These are phyloP conservation scores for Albugo laibachii DNA, from an alignment of 352 stramenopile genomes.

Conservation along the genomic window DNA sequence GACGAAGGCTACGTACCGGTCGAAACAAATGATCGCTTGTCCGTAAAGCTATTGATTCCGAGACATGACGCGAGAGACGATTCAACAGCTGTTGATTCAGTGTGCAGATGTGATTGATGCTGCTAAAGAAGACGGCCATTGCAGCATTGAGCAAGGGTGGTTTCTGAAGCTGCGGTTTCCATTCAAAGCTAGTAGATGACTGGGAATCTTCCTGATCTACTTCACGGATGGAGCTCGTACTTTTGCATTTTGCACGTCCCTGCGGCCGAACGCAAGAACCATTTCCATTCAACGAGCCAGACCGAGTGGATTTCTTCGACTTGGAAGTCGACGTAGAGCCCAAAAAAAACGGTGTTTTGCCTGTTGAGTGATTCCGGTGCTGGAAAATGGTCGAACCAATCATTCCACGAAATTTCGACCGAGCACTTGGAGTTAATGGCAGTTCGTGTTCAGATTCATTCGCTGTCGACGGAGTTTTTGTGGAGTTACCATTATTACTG, in stretches of 20 bases:
- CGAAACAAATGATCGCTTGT: background rate
- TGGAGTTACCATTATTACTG: too few relatives aligned
- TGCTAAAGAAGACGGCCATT: conserved; percentile 78
- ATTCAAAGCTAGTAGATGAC: conserved; percentile 4
- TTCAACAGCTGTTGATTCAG: conserved; percentile 78
- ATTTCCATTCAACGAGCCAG: conserved; percentile 12
- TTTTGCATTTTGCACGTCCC: conserved; percentile 23
- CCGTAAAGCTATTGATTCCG: conserved; percentile 23
- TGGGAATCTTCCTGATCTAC: background rate
- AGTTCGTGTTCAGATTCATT: background rate
- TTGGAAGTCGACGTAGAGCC: background rate
- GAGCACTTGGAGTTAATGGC: too few relatives aligned
- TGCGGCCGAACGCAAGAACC: conserved; percentile 15
- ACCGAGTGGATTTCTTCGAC: too few relatives aligned
- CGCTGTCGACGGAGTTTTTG: background rate
- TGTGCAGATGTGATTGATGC: conserved; percentile 74
- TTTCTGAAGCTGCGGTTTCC: conserved; percentile 12
- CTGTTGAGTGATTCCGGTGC: too few relatives aligned
- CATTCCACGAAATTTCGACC: too few relatives aligned
- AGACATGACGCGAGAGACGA: conserved; percentile 53
- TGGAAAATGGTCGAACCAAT: too few relatives aligned
- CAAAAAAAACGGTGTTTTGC: background rate
- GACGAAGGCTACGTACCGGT: background rate
- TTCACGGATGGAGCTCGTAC: too few relatives aligned
- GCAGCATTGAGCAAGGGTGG: conserved; percentile 61